Base-by-base conservation (phyloP, 2,329 filamentous ascomycete species). In the Alternaria brassicae region DNA sequence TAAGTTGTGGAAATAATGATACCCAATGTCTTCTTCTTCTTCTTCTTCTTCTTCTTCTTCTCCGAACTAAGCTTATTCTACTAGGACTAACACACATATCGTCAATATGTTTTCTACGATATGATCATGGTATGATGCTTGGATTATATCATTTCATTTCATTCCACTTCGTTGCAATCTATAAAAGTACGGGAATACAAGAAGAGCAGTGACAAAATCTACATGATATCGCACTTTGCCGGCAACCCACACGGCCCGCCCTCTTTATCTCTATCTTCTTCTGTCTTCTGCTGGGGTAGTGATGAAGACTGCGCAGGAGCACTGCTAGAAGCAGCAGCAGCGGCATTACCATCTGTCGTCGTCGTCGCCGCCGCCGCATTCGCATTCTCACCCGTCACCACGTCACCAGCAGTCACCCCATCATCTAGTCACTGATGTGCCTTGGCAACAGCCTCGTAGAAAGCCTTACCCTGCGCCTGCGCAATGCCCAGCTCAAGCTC, bases 241-340 rank as follows among this genome's bases (percentile, higher is more conserved):
- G 92, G 91, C 69, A 95, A 80, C 21, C 92, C 91, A 75, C 92
- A 96, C 44, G 90, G 90, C 0, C 91, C 89, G 72, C 91, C 89
- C 72, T 89, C 86, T 56, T 85, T 84, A 63, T 85, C 77, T 50
- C 78, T 77, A 2, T 21, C 36, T 12, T 59, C 48, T 53, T 72
- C 71, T 54, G 79, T 70, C 52, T 70, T 71, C 60, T 73, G 55
- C 48, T 72, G 68, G 28, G 74, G 72, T 49, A 51, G 52, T 8
- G 67, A 58, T n/a, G 65, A 56, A 6, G 58, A 40, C 21, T 70
- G 58, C 69, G 71, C 45, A 37, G 63, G 52, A 28, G 56, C 41
- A 58, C 61, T 55, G 28, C 68, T 44, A 48, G 59, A n/a, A 8
- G 40, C 17, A 23, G 58, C 12, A 39, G 57, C 79, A 72, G 66